Evolutionary conservation across 129 eudicot genomes (phyloP), one percentile per base, ranked within the genome.

Genomic region (Silybum marianum): DNA sequence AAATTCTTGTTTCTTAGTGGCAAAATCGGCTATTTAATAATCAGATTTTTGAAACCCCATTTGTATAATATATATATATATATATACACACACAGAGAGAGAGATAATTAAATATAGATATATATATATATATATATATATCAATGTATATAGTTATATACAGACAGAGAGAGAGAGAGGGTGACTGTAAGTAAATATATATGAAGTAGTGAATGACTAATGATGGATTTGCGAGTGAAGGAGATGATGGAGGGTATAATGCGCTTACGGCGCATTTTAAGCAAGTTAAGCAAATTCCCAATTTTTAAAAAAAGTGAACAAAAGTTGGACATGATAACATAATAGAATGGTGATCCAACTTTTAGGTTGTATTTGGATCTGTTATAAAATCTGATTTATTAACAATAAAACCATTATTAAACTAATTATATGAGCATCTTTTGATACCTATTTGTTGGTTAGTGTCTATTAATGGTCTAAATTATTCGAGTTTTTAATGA

Each of bases 251-350:
- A 81, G 84, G 39, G 73, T 66, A 38, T 72, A 63, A 58, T 72
- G 73, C 62, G 66, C 84, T 62, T 12, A 72, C 23, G 78, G 84
- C 78, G 78, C 78, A 80, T 73, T 40, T 74, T 81, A 81, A 81
- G 63, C 66, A 67, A 26, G 42, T 65, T 22, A 24, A 63, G 46
- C 8, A 7, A 19, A 44, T 74, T 26, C 8, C 14, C 39, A 72
- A 32, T 71, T 38, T 38, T 39, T 19, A 38, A 0, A 48, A 13
- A 48, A 48, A 48, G 60, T 46, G 18, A 48, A 18, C 7, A 58
- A 39, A 38, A 72, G 76, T 38, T n/a, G 12, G 30, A 65, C 69
- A 65, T 65, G 19, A 54, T 54, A n/a, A 4, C 54, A 58, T 19
- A 58, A 14, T 14, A 58, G 62, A 51, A 51, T 54, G 65, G n/a